These are phyloP conservation scores for Senecio squalidus DNA, from an alignment of 140 eudicot genomes.

Conservation along the genomic window DNA sequence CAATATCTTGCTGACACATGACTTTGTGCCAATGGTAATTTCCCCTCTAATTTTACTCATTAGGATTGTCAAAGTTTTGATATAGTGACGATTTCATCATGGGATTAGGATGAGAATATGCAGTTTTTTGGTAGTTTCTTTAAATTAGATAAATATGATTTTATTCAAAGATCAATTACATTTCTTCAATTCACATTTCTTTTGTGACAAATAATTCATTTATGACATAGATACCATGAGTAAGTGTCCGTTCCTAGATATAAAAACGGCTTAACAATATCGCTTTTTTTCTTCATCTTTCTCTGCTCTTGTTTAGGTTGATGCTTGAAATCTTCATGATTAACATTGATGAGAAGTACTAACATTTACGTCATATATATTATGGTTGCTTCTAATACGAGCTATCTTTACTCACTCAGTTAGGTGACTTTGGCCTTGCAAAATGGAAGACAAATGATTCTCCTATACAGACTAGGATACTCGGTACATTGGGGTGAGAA, in stretches of 20 bases:
- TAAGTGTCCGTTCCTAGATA: background rate
- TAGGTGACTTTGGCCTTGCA: constrained; percentile 91
- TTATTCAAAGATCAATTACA: too few species aligned
- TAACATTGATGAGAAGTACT: background rate
- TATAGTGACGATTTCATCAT: too few species aligned
- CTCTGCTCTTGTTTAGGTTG: background rate
- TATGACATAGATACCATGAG: too few species aligned
- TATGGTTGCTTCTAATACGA: constrained; percentile 1
- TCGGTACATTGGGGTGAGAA: constrained; percentile 79
- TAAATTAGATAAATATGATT: too few species aligned
- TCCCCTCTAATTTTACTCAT: background rate
- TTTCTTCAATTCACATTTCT: too few species aligned
- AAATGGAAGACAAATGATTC: constrained; percentile 57
- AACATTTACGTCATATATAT: background rate
- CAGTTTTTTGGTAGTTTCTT: too few species aligned
- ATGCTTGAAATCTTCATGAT: constrained; percentile 1
- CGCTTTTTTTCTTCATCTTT: background rate
- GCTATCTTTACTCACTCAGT: constrained; percentile 28
- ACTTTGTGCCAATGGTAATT: constrained; percentile 77
- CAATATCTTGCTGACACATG: constrained; percentile 79
- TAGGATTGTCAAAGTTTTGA: too few species aligned
- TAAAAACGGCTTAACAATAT: background rate
- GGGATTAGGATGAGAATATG: too few species aligned
- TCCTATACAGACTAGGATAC: constrained; percentile 62
- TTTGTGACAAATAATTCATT: too few species aligned